These are phyloP conservation scores for Pichia paraexigua DNA, from an alignment of 805 yeast species.

Conservation along the genomic window DNA sequence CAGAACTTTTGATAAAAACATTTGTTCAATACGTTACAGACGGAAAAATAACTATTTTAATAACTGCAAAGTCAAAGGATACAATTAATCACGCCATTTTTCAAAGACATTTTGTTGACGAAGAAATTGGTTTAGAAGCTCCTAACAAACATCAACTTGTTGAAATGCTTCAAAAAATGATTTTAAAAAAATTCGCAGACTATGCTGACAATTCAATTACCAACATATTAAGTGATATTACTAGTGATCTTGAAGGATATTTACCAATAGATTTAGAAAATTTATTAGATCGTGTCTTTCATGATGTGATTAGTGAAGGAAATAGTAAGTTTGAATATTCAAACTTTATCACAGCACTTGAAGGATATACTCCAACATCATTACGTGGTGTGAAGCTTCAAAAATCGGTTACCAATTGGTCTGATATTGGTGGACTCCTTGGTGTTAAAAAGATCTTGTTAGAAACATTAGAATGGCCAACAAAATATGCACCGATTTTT, in stretches of 20 bases:
- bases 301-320: slow-evolving; percentile 31
- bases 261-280: slow-evolving; percentile 74
- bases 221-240: slow-evolving; percentile 42
- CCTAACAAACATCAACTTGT: slow-evolving; percentile 60
- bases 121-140: slow-evolving; percentile 48
- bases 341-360: slow-evolving; percentile 49
- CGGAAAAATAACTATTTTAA: slow-evolving; percentile 48
- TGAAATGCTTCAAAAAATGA: slow-evolving; percentile 33
- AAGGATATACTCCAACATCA: slow-evolving; percentile 70
- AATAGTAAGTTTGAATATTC: slow-evolving; percentile 17
- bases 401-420: slow-evolving; percentile 70
- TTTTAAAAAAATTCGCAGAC: slow-evolving; percentile 13
- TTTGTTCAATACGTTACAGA: slow-evolving; percentile 38
- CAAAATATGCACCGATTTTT: slow-evolving; percentile 92
- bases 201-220: slow-evolving; percentile 27
- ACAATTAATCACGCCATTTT: slow-evolving; percentile 52
- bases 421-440: slow-evolving; percentile 79
- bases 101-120: slow-evolving; percentile 65
- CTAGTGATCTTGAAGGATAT: slow-evolving; percentile 80
- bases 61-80: slow-evolving; percentile 59
- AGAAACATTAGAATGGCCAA: slow-evolving; percentile 96
- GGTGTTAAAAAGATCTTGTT: slow-evolving; percentile 68
- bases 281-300: slow-evolving; percentile 61
- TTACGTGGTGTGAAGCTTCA: slow-evolving; percentile 81
- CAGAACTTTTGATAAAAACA: slow-evolving; percentile 46